These are phyloP conservation scores for Salix arbutifolia DNA, from an alignment of 345 rosid species.

Conservation along the genomic window DNA sequence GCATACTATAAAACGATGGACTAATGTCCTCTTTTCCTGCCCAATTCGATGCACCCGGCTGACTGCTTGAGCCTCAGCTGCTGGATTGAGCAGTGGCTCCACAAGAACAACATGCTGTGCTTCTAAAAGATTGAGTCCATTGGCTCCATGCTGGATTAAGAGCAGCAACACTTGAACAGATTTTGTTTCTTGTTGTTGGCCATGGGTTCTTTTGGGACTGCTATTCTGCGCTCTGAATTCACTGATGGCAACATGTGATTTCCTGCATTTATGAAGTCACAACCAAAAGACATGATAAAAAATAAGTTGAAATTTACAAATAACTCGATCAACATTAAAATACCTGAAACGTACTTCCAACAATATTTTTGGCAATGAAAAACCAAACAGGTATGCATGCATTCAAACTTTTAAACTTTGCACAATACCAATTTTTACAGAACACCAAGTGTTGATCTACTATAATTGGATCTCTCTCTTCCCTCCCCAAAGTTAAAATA, in stretches of 20 bases:
- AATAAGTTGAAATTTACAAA: conserved; percentile 1
- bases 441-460: too few relatives aligned
- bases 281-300: conserved; percentile 5
- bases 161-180: conserved; percentile 72
- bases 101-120: conserved; percentile 93
- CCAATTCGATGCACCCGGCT: conserved; percentile 93
- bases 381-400: too few relatives aligned
- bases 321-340: background rate
- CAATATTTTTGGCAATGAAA: too few relatives aligned
- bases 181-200: conserved; percentile 29
- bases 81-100: conserved; percentile 92
- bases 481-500: too few relatives aligned
- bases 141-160: conserved; percentile 90
- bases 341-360: background rate
- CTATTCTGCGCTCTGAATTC: conserved; percentile 55
- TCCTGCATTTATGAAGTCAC: conserved; percentile 45
- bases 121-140: conserved; percentile 92
- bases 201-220: conserved; percentile 22
- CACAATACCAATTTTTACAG: too few relatives aligned
- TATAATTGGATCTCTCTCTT: too few relatives aligned
- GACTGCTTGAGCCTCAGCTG: conserved; percentile 95
- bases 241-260: conserved; percentile 75
- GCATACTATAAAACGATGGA: conserved; percentile 86
- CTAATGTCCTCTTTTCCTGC: conserved; percentile 67
- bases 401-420: too few relatives aligned